Evolutionary conservation across 2,329 filamentous ascomycete species (phyloP).

Genomic region (Colletotrichum musicola): DNA sequence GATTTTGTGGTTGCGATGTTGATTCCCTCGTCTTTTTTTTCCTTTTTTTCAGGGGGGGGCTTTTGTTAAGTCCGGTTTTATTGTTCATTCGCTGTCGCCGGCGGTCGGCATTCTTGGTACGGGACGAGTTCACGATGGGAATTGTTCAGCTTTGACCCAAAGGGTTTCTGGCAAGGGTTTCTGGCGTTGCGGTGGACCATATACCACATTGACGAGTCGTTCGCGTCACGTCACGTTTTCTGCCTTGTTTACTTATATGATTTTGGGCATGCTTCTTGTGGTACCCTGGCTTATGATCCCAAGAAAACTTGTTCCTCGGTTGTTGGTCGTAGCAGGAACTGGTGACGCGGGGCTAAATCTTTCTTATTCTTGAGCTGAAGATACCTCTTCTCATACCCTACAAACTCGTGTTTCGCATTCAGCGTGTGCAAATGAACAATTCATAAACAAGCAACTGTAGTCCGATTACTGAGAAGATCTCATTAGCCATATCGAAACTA

Average conservation of each 20-base stretch:
- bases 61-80: not conserved
- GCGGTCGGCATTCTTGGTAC: conserved; percentile 2
- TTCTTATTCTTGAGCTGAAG: too few relatives aligned
- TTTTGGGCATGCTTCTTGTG: not conserved
- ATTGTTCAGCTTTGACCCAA: conserved; percentile 28
- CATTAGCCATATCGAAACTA: not conserved
- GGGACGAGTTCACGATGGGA: conserved; percentile 25
- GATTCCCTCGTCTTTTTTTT: not conserved
- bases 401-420: too few relatives aligned
- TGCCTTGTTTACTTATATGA: conserved; percentile 16
- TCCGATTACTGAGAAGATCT: not conserved
- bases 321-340: not conserved
- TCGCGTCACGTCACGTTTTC: conserved; percentile 33
- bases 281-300: too few relatives aligned
- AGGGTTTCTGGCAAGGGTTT: conserved; percentile 34
- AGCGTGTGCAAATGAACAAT: too few relatives aligned
- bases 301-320: not conserved
- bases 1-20: not conserved
- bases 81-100: not conserved
- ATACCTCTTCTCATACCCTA: too few relatives aligned
- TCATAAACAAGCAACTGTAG: too few relatives aligned
- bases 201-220: conserved; percentile 39
- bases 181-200: conserved; percentile 38
- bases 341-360: too few relatives aligned
- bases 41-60: not conserved